phyloP scores from a whole-genome alignment of 177 flowering plant species.

The Vitis hybrid region DNA sequence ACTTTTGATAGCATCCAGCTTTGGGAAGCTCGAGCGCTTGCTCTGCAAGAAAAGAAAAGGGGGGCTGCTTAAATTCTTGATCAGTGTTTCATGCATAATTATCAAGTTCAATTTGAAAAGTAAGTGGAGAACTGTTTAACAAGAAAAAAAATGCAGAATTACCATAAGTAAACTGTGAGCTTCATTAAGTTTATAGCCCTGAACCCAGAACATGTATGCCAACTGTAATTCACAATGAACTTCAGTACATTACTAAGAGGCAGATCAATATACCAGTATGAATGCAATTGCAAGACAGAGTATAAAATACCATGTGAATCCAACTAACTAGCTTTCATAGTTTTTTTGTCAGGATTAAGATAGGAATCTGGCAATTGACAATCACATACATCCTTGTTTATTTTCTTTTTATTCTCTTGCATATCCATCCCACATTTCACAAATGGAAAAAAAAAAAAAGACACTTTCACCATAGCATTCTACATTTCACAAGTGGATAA shows the following conservation, averaged over 20 bases:
- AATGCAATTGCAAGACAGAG: neutral
- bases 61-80: neutral
- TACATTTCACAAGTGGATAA: no score
- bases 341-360: neutral
- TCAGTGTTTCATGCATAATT: neutral
- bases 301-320: neutral
- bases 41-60: constrained; percentile 55
- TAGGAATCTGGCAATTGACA: neutral
- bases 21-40: constrained; percentile 83
- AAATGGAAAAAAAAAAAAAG: neutral
- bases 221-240: constrained; percentile 44
- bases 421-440: neutral
- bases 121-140: neutral
- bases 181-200: constrained; percentile 72
- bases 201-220: constrained; percentile 97
- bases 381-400: neutral
- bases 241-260: neutral
- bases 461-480: neutral
- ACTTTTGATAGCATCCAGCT: constrained; percentile 82
- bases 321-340: neutral
- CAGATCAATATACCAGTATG: neutral
- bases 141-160: constrained; percentile 16
- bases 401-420: neutral
- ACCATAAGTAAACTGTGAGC: constrained; percentile 74
- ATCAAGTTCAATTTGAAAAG: neutral